Evolutionary conservation across 305 asterid species (phyloP), one percentile per base, ranked within the genome.

Genomic region (Ruellia speciosa): DNA sequence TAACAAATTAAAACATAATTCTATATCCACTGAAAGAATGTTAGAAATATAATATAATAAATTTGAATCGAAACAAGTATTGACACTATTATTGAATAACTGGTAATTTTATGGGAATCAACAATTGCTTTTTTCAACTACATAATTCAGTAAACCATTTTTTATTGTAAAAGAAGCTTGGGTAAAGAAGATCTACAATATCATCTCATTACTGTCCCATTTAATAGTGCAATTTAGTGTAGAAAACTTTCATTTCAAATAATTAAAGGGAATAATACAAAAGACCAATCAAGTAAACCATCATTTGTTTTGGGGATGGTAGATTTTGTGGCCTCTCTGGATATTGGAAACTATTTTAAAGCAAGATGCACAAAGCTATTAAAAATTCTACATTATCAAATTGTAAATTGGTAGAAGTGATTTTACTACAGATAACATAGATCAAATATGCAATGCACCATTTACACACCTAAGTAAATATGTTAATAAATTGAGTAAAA

Each of bases 221-320:
- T 46, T 59, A 34, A 34, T 59, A n/a, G 16, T 6, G 45, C 2
- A 39, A 1, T 12, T 43, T 12, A 9, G 12, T 50, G 35, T 10
- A 28, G 18, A 31, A 58, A 13, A 49, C 15, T n/a, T 34, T 41
- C 20, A 49, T 34, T 39, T 14, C 57, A 53, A 62, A 59, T 59
- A 24, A 60, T 18, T 48, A 31, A 62, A 49, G 34, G 59, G 62
- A 45, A 58, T 24, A 14, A 77, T 72, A 82, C 99, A 71, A 86
- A 85, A n/a, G 99, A 88, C 99, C 99, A 93, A 72, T 93, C 96
- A 62, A 93, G 71, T 70, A 67, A 80, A 66, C 96, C 96, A 59
- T 73, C 78, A 74, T 80, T 76, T 11, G 87, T 86, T 62, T 66
- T 65, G 43, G 99, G 99, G 72, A 93, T 93, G 68, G 94, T 84